Conservation (phyloP, 1,139 yeast species). For the Debaryomyces subglobosus region DNA sequence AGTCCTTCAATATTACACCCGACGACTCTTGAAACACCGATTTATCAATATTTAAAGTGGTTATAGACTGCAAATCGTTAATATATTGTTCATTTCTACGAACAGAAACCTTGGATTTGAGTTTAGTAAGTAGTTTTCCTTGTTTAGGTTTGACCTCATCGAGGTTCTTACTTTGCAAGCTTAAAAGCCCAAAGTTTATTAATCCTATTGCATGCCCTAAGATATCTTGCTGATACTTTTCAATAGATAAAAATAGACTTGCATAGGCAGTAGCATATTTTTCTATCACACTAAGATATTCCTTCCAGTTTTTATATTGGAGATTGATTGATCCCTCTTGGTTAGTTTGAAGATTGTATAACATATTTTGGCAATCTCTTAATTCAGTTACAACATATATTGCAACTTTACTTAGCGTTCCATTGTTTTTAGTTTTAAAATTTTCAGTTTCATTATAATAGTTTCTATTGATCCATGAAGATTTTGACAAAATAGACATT, state of each 20-base stretch:
- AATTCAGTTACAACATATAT: conserved; percentile 42
- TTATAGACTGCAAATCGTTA: conserved; percentile 37
- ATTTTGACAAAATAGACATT: conserved; percentile 44
- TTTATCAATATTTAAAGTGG: conserved; percentile 39
- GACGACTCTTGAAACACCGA: conserved; percentile 40
- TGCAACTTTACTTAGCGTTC: conserved; percentile 46
- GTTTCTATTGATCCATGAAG: conserved; percentile 42
- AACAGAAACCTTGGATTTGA: conserved; percentile 30
- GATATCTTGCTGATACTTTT: conserved; percentile 43
- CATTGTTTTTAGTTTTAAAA: conserved; percentile 38
- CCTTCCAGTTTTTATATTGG: conserved; percentile 33
- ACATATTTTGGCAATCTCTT: conserved; percentile 21
- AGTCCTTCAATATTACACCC: conserved; percentile 42
- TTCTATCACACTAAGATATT: conserved; percentile 35
- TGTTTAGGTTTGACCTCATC: conserved; percentile 17
- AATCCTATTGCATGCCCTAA: conserved; percentile 49
- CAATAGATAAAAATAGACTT: conserved; percentile 46
- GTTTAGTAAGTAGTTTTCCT: conserved; percentile 19
- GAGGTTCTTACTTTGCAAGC: conserved; percentile 39
- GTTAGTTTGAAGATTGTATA: conserved; percentile 16
- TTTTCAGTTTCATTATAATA: conserved; percentile 31
- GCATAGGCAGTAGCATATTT: conserved; percentile 46
- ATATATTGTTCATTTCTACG: conserved; percentile 37
- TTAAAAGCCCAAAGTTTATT: conserved; percentile 40
- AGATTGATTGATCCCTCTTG: conserved; percentile 12